Percentiles rank a stretch among this genome's conserved stretches.
Evolutionary conservation across 2,329 filamentous ascomycete genomes (phyloP).

Genomic region (Exophiala mesophila): DNA sequence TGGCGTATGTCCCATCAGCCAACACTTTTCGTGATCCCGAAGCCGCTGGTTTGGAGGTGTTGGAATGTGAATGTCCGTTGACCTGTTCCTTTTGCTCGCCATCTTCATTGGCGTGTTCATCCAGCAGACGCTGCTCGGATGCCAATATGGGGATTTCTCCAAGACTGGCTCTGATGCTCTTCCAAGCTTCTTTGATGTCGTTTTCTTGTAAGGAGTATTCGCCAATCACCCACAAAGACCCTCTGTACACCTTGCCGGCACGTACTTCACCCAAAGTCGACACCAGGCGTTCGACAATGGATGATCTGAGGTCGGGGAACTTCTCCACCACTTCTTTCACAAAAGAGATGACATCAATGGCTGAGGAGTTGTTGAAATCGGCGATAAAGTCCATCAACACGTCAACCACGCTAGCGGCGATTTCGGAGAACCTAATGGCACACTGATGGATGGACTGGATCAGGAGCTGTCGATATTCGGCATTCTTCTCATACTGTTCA

Average conservation of each 20-base stretch:
- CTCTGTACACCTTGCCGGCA: conserved; percentile 94
- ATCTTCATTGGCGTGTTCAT: conserved; percentile 69
- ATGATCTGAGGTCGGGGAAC: conserved; percentile 81
- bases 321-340: conserved; percentile 99
- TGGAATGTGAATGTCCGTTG: conserved; percentile 78
- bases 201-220: conserved; percentile 93
- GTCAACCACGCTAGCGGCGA: conserved; percentile 92
- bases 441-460: conserved; percentile 98
- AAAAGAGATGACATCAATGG: conserved; percentile 96
- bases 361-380: conserved; percentile 95
- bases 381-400: conserved; percentile 98
- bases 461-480: conserved; percentile 86
- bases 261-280: conserved; percentile 88
- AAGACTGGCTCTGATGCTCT: conserved; percentile 84
- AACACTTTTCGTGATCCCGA: conserved; percentile 80
- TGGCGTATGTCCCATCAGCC: conserved; percentile 95
- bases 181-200: conserved; percentile 95
- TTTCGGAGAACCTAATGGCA: conserved; percentile 98
- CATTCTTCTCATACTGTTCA: conserved; percentile 98
- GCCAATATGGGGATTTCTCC: conserved; percentile 96
- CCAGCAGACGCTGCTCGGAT: conserved; percentile 85
- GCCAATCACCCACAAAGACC: conserved; percentile 94
- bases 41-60: conserved; percentile 46
- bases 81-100: conserved; percentile 62
- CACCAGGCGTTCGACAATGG: conserved; percentile 83